Percentiles rank a stretch among this genome's conserved stretches.
Evolutionary conservation across 495 filamentous ascomycete species (phyloP).

Genomic region (Chaetomidium leptoderma): DNA sequence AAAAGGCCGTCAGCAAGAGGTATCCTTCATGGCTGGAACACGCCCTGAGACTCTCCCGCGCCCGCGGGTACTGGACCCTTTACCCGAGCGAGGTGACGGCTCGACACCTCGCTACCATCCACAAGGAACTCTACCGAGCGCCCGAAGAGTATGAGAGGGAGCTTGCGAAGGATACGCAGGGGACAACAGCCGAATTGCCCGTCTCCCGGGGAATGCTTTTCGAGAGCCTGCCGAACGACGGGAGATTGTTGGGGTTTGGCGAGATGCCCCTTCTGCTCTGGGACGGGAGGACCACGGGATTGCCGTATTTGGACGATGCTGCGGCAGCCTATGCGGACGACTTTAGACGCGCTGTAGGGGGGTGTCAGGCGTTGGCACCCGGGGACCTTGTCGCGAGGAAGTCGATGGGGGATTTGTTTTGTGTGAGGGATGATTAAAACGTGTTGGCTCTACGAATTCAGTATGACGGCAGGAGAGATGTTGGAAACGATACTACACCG

Average conservation of each 20-base stretch:
- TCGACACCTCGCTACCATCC: constrained; percentile 58
- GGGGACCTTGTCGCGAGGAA: constrained; percentile 21
- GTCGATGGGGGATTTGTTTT: constrained; percentile 30
- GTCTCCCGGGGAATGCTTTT: constrained; percentile 29
- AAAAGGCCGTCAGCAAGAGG: constrained; percentile 53
- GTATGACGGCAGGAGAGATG: too few species aligned
- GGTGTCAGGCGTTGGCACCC: constrained; percentile 30
- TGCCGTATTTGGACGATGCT: constrained; percentile 32
- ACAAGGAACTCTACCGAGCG: constrained; percentile 64
- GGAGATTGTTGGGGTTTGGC: constrained; percentile 33
- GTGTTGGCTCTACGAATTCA: too few species aligned
- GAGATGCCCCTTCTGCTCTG: constrained; percentile 41
- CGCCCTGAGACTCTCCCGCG: constrained; percentile 64
- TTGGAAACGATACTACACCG: not conserved
- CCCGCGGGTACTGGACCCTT: constrained; percentile 66
- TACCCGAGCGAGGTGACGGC: constrained; percentile 59
- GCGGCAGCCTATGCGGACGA: constrained; percentile 40
- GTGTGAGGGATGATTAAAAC: constrained; percentile 20
- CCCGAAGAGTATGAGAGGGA: constrained; percentile 63
- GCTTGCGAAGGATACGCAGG: constrained; percentile 11
- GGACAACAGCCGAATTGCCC: not conserved
- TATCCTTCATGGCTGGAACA: constrained; percentile 78
- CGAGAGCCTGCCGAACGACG: constrained; percentile 36
- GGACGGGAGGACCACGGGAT: constrained; percentile 34
- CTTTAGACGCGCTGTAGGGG: constrained; percentile 40